phyloP scores from a whole-genome alignment of 768 basidiomycete species.

The Artomyces pyxidatus region DNA sequence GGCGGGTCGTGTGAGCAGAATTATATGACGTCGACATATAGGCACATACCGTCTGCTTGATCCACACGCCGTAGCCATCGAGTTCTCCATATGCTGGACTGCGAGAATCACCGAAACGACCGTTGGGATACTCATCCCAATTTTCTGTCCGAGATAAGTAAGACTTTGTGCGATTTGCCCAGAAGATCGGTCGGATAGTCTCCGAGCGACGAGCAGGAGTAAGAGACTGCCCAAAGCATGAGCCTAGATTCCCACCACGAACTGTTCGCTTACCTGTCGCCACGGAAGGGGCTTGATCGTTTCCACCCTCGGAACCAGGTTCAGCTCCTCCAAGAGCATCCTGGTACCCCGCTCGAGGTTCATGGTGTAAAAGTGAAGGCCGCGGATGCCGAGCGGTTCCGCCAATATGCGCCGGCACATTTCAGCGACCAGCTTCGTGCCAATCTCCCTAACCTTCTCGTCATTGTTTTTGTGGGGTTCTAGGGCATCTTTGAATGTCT shows the following conservation, averaged over 20 bases:
- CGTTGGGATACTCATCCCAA: conserved; percentile 99
- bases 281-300: conserved; percentile 94
- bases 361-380: conserved; percentile 96
- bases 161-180: conserved; percentile 94
- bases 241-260: conserved; percentile 8
- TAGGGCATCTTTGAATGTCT: conserved; percentile 62
- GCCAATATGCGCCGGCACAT: conserved; percentile 86
- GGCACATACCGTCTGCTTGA: conserved; percentile 73
- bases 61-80: conserved; percentile 90
- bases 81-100: conserved; percentile 98
- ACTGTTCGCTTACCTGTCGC: conserved; percentile 63
- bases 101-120: conserved; percentile 94
- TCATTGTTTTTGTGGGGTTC: conserved; percentile 89
- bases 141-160: conserved; percentile 95
- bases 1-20: background rate
- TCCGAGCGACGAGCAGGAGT: conserved; percentile 89
- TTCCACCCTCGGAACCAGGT: conserved; percentile 80
- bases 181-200: conserved; percentile 95
- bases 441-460: conserved; percentile 85
- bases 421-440: conserved; percentile 90
- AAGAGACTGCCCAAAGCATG: conserved; percentile 50
- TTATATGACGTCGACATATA: background rate
- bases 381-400: conserved; percentile 75
- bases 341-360: conserved; percentile 93
- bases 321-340: conserved; percentile 90